phyloP scores from a whole-genome alignment of 768 basidiomycete species.

The Neoboletus brunneissimus region DNA sequence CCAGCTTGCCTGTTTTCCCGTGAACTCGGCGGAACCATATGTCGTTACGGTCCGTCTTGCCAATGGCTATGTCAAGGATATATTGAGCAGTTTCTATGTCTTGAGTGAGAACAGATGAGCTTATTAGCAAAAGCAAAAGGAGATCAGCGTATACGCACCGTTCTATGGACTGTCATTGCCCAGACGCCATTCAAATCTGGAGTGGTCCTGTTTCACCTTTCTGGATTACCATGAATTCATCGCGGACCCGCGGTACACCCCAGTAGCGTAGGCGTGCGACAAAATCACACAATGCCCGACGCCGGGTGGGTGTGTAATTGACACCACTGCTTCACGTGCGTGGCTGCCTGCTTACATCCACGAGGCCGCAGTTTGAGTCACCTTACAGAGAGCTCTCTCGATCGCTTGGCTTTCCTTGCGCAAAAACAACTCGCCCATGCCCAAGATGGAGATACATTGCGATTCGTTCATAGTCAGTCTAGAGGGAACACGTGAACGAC shows the following conservation, averaged over 20 bases:
- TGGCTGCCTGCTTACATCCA: conserved; percentile 53
- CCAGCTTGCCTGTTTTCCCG: conserved; percentile 42
- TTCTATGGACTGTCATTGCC: conserved; percentile 66
- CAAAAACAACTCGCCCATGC: conserved; percentile 70
- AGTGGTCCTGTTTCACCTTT: conserved; percentile 74
- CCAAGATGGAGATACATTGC: conserved; percentile 69
- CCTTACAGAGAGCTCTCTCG: conserved; percentile 57
- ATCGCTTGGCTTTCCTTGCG: conserved; percentile 67
- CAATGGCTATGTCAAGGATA: conserved; percentile 70
- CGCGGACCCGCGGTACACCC: conserved; percentile 50
- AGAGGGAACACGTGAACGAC: conserved; percentile 16
- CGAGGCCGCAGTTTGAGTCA: conserved; percentile 54
- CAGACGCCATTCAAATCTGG: conserved; percentile 62
- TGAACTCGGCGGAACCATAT: conserved; percentile 22
- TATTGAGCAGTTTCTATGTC: conserved; percentile 70
- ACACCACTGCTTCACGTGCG: background rate
- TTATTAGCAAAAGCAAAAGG: background rate
- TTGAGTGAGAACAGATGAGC: conserved; percentile 21
- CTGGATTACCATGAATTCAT: conserved; percentile 46
- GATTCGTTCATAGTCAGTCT: conserved; percentile 79
- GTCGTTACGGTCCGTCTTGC: conserved; percentile 40
- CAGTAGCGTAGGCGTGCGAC: conserved; percentile 65
- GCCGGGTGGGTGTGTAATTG: conserved; percentile 34
- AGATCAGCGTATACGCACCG: conserved; percentile 34
- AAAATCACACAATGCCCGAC: conserved; percentile 68